These are phyloP conservation scores for Gentiana straminea DNA, from an alignment of 257 asterid species.

Conservation along the genomic window DNA sequence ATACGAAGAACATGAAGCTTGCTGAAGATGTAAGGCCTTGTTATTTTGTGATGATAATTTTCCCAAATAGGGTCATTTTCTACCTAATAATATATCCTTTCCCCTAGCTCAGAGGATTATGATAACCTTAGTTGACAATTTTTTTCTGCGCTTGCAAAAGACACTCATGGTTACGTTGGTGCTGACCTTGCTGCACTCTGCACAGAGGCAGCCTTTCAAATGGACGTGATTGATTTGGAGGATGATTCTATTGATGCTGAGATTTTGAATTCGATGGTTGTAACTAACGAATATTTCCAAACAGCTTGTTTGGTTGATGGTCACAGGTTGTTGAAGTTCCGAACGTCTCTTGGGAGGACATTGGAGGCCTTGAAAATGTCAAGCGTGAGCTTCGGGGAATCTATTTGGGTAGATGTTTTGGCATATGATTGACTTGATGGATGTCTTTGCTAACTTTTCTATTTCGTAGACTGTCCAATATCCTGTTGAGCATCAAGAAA, in stretches of 20 bases:
- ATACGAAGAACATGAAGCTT: conserved; percentile 57
- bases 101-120: too few relatives aligned
- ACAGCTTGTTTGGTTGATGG: conserved; percentile 29
- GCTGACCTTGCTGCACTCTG: conserved; percentile 66
- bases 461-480: conserved; percentile 44
- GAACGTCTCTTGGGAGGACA: too few relatives aligned
- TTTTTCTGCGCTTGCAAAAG: conserved; percentile 24
- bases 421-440: too few relatives aligned
- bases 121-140: too few relatives aligned
- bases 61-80: too few relatives aligned
- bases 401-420: too few relatives aligned
- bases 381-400: too few relatives aligned
- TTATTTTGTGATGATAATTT: not conserved
- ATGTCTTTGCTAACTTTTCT: too few relatives aligned
- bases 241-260: conserved; percentile 66
- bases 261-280: conserved; percentile 62
- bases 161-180: conserved; percentile 64
- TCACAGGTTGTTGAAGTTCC: too few relatives aligned
- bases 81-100: too few relatives aligned
- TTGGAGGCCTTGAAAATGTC: too few relatives aligned
- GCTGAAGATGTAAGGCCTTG: conserved; percentile 38
- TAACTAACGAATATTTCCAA: conserved; percentile 48
- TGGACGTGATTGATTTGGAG: conserved; percentile 65
- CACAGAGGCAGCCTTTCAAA: conserved; percentile 64
- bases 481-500: conserved; percentile 67